phyloP scores from a whole-genome alignment of 2,329 filamentous ascomycete genomes.

The Escovopsis sp. region DNA sequence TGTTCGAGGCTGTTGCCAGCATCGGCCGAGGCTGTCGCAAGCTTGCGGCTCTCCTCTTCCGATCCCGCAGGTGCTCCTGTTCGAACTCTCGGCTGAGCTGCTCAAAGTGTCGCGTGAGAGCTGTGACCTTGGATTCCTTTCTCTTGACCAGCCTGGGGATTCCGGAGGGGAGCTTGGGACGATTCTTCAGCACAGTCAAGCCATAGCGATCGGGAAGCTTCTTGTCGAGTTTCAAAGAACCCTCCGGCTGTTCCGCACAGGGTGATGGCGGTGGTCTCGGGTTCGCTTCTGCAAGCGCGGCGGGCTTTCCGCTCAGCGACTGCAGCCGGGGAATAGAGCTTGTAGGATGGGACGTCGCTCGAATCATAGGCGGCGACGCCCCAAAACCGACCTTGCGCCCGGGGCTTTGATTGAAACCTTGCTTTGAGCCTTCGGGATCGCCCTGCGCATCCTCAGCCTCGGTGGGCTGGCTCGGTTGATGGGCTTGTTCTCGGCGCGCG shows the following conservation, averaged over 20 bases:
- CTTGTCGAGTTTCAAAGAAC: constrained; percentile 45
- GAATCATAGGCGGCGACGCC: constrained; percentile 37
- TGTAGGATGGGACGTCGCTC: constrained; percentile 37
- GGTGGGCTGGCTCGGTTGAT: constrained; percentile 15
- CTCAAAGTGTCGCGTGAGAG: constrained; percentile 90
- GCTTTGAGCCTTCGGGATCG: constrained; percentile 11
- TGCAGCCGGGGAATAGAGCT: constrained; percentile 32
- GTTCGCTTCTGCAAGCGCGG: constrained; percentile 21
- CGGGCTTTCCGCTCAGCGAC: constrained; percentile 28
- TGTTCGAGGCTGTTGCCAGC: constrained; percentile 75
- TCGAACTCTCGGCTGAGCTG: constrained; percentile 94
- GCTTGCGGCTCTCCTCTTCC: constrained; percentile 65
- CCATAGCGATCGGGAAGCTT: constrained; percentile 62
- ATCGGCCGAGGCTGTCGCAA: constrained; percentile 64
- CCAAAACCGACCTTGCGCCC: constrained; percentile 31
- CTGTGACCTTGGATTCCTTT: constrained; percentile 68
- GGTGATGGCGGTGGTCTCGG: constrained; percentile 12
- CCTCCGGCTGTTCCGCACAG: constrained; percentile 18
- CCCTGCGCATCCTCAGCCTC: constrained; percentile 15
- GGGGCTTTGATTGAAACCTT: constrained; percentile 20
- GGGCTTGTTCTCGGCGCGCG: constrained; percentile 33
- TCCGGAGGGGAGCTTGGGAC: constrained; percentile 50
- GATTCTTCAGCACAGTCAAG: constrained; percentile 47
- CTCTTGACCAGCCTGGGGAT: constrained; percentile 79
- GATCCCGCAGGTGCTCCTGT: constrained; percentile 78